Percentiles rank a stretch among this genome's conserved stretches.
Evolutionary conservation across 2,329 filamentous ascomycete species (phyloP).

Genomic region (Parascedosporium putredinis): DNA sequence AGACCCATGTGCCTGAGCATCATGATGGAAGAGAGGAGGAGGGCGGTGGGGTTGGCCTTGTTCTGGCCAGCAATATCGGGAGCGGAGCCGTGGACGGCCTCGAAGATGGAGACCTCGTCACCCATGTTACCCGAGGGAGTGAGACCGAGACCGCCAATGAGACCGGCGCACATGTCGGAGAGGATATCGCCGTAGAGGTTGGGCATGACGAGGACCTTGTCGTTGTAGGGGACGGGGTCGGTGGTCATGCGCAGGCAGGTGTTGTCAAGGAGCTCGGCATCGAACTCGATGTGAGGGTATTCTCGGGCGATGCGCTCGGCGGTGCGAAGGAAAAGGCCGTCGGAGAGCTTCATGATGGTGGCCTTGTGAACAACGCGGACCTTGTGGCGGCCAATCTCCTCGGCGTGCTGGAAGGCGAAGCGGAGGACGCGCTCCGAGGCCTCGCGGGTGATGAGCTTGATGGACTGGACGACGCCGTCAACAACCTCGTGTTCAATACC

Average conservation of each 20-base stretch:
- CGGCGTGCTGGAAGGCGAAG: constrained; percentile 96
- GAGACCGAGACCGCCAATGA: constrained; percentile 94
- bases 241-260: constrained; percentile 98
- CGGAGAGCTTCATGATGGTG: constrained; percentile 99
- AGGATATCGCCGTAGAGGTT: constrained; percentile 99
- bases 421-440: constrained; percentile 91
- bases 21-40: constrained; percentile 95
- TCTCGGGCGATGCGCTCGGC: constrained; percentile 84
- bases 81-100: constrained; percentile 95
- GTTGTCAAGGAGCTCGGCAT: constrained; percentile 97
- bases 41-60: constrained; percentile 92
- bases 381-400: constrained; percentile 86
- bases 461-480: constrained; percentile 95
- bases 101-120: constrained; percentile 98
- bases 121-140: constrained; percentile 98
- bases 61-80: constrained; percentile 94
- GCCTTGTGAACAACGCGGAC: constrained; percentile 98
- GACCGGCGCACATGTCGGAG: constrained; percentile 97
- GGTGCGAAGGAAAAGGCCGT: constrained; percentile 91
- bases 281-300: constrained; percentile 91
- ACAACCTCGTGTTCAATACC: constrained; percentile 98
- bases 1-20: constrained; percentile 99
- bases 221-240: constrained; percentile 92
- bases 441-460: constrained; percentile 97
- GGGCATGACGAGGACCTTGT: constrained; percentile 96